These are phyloP conservation scores for Fusarium papillatum DNA, from an alignment of 2,329 filamentous ascomycete genomes.

Conservation along the genomic window DNA sequence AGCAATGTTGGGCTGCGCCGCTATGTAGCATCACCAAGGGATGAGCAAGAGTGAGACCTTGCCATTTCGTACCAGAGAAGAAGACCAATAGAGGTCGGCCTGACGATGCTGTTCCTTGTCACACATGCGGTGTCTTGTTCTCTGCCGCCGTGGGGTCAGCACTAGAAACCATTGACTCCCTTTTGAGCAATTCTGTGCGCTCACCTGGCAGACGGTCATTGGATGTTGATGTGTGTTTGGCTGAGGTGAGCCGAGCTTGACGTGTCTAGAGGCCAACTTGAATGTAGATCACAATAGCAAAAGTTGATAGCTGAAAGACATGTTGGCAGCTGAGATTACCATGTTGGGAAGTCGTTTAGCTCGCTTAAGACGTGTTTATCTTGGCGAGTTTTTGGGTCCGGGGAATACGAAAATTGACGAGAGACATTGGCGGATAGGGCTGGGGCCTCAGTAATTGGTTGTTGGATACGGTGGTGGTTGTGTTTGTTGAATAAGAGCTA, in stretches of 20 bases:
- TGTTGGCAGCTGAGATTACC: neutral
- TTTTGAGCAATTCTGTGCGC: neutral
- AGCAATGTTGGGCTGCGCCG: neutral
- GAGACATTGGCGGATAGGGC: neutral
- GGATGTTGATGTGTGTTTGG: neutral
- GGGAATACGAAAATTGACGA: neutral
- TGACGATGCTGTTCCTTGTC: neutral
- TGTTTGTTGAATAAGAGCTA: too few relatives aligned
- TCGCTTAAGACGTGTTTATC: neutral
- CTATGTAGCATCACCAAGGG: slow-evolving; percentile 1
- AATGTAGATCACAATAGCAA: neutral
- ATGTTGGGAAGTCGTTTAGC: neutral
- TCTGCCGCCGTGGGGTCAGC: slow-evolving; percentile 17
- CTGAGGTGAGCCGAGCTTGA: slow-evolving; percentile 24
- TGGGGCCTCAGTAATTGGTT: neutral
- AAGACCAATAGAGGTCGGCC: neutral
- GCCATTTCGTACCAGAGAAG: neutral
- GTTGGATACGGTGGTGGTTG: neutral
- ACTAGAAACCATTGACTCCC: slow-evolving; percentile 5
- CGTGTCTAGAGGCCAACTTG: neutral
- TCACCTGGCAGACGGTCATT: slow-evolving; percentile 21
- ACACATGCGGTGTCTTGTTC: neutral
- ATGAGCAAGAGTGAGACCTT: neutral
- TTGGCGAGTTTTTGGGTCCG: neutral
- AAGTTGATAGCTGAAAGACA: neutral